These are phyloP conservation scores for Ganoderma boninense DNA, from an alignment of 1,284 basidiomycete species.

Conservation along the genomic window DNA sequence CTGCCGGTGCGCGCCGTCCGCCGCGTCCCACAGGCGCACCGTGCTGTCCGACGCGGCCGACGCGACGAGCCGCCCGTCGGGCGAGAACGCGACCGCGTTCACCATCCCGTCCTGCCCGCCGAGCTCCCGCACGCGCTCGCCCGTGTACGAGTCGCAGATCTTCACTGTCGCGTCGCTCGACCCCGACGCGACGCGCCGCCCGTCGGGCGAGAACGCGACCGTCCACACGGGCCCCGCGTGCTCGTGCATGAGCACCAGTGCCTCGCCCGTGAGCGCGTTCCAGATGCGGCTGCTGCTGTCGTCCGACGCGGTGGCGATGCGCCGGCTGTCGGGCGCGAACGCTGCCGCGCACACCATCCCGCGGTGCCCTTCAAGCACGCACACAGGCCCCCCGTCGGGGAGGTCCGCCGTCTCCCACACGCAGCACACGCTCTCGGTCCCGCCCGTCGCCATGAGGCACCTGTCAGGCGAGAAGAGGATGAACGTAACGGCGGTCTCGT, in stretches of 20 bases:
- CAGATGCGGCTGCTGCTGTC: conserved; percentile 32
- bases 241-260: conserved; percentile 27
- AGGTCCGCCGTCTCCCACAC: conserved; percentile 31
- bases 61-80: conserved; percentile 25
- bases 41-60: conserved; percentile 20
- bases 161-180: conserved; percentile 24
- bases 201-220: conserved; percentile 47
- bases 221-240: conserved; percentile 41
- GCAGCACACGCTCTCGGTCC: conserved; percentile 27
- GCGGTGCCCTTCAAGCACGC: conserved; percentile 22
- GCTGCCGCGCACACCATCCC: conserved; percentile 32
- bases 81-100: conserved; percentile 35
- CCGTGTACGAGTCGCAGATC: conserved; percentile 25
- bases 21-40: conserved; percentile 24
- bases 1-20: conserved; percentile 11
- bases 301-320: conserved; percentile 36
- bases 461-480: conserved; percentile 37
- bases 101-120: conserved; percentile 17
- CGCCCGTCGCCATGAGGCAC: conserved; percentile 29
- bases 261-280: conserved; percentile 29
- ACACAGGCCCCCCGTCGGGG: neutral
- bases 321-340: conserved; percentile 35
- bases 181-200: conserved; percentile 26
- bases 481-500: conserved; percentile 31
- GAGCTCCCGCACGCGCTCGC: conserved; percentile 15